Base-by-base conservation (phyloP, 352 stramenopile species). In the Achlya hypogyna region DNA sequence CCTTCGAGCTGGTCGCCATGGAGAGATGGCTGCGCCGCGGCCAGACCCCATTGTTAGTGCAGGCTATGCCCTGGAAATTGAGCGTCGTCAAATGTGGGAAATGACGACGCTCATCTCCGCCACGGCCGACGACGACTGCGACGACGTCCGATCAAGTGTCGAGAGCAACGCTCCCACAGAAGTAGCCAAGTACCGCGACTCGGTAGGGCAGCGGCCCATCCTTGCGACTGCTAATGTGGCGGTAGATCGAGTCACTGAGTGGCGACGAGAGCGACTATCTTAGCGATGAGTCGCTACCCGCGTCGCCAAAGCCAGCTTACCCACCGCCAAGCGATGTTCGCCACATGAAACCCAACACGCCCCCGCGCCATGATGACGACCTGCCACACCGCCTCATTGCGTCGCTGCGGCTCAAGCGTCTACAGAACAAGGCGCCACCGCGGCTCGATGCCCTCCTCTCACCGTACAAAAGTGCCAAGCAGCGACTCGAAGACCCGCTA, bases 111-210 rank as follows among this genome's bases (percentile, higher is more conserved):
- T 76, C 78, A 22, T 74, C 75, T 3, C 28, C 81, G 63, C 32
- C 77, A 76, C 51, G 74, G 75, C 51, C 63, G 22, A 56, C 31
- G 49, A 56, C 58, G 56, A 22, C 32, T 27, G 23, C 54, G 38
- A 66, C 27, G 34, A 77, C 62, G 63, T 71, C 49, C 38, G 22
- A 16, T 76, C 72, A 5, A 91, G 83, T 56, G 73, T 91, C n/a
- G 60, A 71, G 31, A 89, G 81, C 56, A 87, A 79, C 32, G 81
- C 75, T 8, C 82, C 74, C 6, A 92, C 83, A 0, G 65, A 83
- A 8, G 63, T 77, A 5, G 65, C 80, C 18, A 82, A 78, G 14
- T 74, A 87, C 59, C 83, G 83, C 1, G 77, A 81, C 6, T 84
- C 78, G 59, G 83, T 92, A 75, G 56, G 78, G 1, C 22, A 53